Evolutionary conservation across 257 asterid species (phyloP), one percentile per base, ranked within the genome.

Genomic region (Capsicum rhomboideum): DNA sequence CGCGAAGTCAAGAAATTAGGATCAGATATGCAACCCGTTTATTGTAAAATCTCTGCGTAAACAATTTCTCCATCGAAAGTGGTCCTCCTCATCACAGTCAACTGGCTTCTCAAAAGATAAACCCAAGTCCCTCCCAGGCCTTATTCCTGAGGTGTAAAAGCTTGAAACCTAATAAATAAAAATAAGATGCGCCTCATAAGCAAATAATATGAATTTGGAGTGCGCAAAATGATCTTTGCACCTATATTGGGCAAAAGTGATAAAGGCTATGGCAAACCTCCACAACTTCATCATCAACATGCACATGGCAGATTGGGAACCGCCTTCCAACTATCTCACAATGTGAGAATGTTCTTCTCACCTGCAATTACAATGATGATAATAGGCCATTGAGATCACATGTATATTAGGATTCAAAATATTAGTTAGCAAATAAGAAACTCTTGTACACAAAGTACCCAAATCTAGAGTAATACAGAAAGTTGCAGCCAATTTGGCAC

Each of bases 291-390:
- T 83, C 86, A n/a, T 58, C 85, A 18, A 83, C 83, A 83, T 86
- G 86, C 79, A 86, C 88, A 79, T 86, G 88, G 83, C 88, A 86
- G 8, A 86, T 86, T 4, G 88, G 88, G 54, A 86, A 86, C 72
- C 88, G 77, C 46, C 64, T 86, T 83, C 88, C 88, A 68, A 86
- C 84, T 58, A 86, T 68, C 82, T 83, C 83, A 83, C 88, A 67
- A 29, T 16, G 85, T 37, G 82, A 77, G 69, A 86, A 86, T 53
- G 88, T 69, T 69, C 68, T 84, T 64, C 78, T 40, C 69, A 86
- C 87, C 89, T 86, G 53, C 61, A 86, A 56, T 23, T 26, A 75
- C 81, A 50, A 49, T 50, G 2, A 72, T 72, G 20, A 44, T 21
- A 42, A 6, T 42, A 66, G 21, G 56, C 13, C 58, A 21, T 49